phyloP scores from a whole-genome alignment of 768 basidiomycete genomes.

The Boletus reticulatus region DNA sequence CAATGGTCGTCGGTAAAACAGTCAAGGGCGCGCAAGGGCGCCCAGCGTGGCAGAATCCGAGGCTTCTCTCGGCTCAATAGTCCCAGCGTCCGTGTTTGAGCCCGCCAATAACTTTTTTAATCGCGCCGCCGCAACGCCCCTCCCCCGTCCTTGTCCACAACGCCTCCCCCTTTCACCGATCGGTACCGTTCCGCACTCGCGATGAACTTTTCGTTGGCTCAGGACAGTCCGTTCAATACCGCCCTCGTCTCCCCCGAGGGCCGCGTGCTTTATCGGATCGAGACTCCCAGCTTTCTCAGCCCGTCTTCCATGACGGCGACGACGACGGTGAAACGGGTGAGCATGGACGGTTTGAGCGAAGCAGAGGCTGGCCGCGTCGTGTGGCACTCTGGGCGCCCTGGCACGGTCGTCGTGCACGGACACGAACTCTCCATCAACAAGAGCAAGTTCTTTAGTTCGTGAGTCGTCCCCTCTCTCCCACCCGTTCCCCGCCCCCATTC shows the following conservation, averaged over 20 bases:
- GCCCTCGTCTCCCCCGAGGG: conserved; percentile 30
- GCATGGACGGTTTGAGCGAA: conserved; percentile 22
- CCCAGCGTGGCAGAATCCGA: conserved; percentile 34
- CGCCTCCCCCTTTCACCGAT: not conserved
- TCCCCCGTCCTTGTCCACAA: not conserved
- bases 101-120: conserved; percentile 9
- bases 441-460: conserved; percentile 32
- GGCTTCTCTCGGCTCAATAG: conserved; percentile 28
- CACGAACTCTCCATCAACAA: conserved; percentile 25
- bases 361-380: conserved; percentile 27
- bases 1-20: conserved; percentile 1
- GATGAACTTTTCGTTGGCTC: conserved; percentile 33
- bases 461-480: conserved; percentile 7
- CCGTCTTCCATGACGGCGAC: conserved; percentile 11
- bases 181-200: not conserved
- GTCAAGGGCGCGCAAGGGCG: conserved; percentile 16
- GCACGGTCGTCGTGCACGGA: conserved; percentile 26
- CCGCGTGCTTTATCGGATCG: conserved; percentile 28
- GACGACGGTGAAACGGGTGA: conserved; percentile 27
- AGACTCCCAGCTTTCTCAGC: conserved; percentile 20
- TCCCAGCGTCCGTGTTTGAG: conserved; percentile 14
- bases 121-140: conserved; percentile 15
- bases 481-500: not conserved
- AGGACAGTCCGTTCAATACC: conserved; percentile 33
- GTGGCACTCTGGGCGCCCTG: conserved; percentile 31